A percentile compares a stretch with the other conserved stretches of the same genome.
phyloP scores from a whole-genome alignment of 2,329 filamentous ascomycete genomes.

The Calonectria multiphialidica region DNA sequence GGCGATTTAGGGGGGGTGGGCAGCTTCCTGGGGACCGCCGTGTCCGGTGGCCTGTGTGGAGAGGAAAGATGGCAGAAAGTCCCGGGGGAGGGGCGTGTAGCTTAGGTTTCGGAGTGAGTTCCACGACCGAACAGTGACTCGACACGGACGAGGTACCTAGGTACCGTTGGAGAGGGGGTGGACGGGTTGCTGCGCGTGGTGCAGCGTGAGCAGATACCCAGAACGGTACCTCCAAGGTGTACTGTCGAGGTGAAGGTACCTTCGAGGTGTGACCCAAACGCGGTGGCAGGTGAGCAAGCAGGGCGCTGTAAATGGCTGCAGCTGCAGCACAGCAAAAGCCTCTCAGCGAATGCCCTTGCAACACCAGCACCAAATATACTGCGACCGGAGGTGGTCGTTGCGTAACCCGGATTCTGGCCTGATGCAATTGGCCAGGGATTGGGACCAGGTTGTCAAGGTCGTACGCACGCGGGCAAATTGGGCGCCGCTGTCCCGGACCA shows the following conservation, averaged over 20 bases:
- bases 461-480: conserved; percentile 42
- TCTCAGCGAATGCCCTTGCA: conserved; percentile 23
- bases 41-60: conserved; percentile 41
- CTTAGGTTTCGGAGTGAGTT: conserved; percentile 16
- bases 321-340: conserved; percentile 12
- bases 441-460: conserved; percentile 20
- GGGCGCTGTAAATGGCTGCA: conserved; percentile 11
- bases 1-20: conserved; percentile 36
- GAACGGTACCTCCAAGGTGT: conserved; percentile 11
- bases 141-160: conserved; percentile 11
- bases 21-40: conserved; percentile 36
- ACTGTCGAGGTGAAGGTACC: conserved; percentile 7
- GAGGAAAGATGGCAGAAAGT: conserved; percentile 16
- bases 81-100: conserved; percentile 28
- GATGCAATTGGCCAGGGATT: conserved; percentile 43
- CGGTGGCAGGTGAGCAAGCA: conserved; percentile 23
- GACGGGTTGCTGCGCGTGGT: neutral
- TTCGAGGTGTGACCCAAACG: conserved; percentile 10
- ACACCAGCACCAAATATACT: conserved; percentile 24
- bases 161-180: conserved; percentile 14
- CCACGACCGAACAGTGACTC: neutral
- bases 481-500: conserved; percentile 41
- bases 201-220: conserved; percentile 12
- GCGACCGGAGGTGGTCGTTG: conserved; percentile 30
- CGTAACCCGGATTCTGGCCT: conserved; percentile 45